Conservation (phyloP, 176 grass and related monocot genomes). For the Cocos nucifera region DNA sequence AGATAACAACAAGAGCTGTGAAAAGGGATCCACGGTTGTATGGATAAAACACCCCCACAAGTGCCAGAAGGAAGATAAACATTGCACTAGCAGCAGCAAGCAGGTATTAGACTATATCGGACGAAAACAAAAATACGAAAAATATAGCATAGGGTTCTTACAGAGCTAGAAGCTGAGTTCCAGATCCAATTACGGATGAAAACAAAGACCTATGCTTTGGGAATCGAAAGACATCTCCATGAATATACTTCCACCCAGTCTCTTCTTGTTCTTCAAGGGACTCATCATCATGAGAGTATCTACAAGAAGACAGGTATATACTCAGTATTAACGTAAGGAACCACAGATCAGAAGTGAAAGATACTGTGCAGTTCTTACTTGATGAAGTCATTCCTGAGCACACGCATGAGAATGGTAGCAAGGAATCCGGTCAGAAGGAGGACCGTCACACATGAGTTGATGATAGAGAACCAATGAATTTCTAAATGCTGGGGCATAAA, state of each 20-base stretch:
- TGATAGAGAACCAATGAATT: slow-evolving; percentile 98
- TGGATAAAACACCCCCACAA: slow-evolving; percentile 88
- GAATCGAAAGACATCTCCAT: slow-evolving; percentile 75
- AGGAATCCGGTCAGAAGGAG: slow-evolving; percentile 84
- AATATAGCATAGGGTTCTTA: slow-evolving; percentile 26
- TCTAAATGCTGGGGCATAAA: slow-evolving; percentile 91
- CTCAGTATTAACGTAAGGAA: background rate
- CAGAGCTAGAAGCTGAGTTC: slow-evolving; percentile 94
- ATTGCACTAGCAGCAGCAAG: slow-evolving; percentile 41
- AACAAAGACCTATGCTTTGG: slow-evolving; percentile 70
- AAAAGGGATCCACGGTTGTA: slow-evolving; percentile 93
- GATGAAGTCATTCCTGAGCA: slow-evolving; percentile 85
- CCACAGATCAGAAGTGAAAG: slow-evolving; percentile 6
- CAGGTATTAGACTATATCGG: slow-evolving; percentile 11
- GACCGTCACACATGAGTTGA: slow-evolving; percentile 86
- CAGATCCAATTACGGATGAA: slow-evolving; percentile 74
- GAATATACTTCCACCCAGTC: slow-evolving; percentile 96
- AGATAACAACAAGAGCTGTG: slow-evolving; percentile 91
- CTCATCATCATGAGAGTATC: slow-evolving; percentile 85
- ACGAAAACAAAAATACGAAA: background rate
- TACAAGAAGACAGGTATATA: slow-evolving; percentile 4
- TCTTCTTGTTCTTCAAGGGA: slow-evolving; percentile 83
- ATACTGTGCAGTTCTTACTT: slow-evolving; percentile 47
- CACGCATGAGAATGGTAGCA: slow-evolving; percentile 87
- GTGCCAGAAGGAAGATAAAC: slow-evolving; percentile 85